Conservation (phyloP, 2,329 filamentous ascomycete species). For the Orbilia ellipsospora region DNA sequence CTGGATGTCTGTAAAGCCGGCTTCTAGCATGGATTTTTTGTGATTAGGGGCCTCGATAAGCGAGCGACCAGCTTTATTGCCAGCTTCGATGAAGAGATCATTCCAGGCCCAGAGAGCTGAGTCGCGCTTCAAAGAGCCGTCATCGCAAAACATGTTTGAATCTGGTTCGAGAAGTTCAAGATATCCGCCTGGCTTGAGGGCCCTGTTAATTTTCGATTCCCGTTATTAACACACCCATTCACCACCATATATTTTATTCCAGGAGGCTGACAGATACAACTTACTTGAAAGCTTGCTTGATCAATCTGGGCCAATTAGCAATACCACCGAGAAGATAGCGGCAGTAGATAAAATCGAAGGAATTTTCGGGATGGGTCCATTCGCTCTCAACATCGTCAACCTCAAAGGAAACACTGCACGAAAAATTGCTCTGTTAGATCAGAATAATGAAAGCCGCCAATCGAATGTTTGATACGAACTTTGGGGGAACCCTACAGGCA, state of each 20-base stretch:
- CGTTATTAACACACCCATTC: background rate
- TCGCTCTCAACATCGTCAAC: slow-evolving; percentile 61
- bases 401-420: slow-evolving; percentile 61
- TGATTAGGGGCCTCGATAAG: slow-evolving; percentile 52
- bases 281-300: slow-evolving; percentile 65
- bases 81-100: slow-evolving; percentile 49
- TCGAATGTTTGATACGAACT: slow-evolving; percentile 17
- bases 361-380: slow-evolving; percentile 57
- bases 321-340: slow-evolving; percentile 59
- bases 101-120: slow-evolving; percentile 54
- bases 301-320: slow-evolving; percentile 56
- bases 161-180: slow-evolving; percentile 65
- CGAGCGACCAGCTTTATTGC: slow-evolving; percentile 43
- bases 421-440: background rate
- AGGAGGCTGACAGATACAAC: background rate
- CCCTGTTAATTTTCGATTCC: slow-evolving; percentile 14
- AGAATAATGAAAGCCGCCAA: background rate
- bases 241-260: background rate
- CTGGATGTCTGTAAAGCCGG: slow-evolving; percentile 69
- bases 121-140: slow-evolving; percentile 60
- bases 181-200: slow-evolving; percentile 56
- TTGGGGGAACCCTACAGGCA: slow-evolving; percentile 36
- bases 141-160: slow-evolving; percentile 64
- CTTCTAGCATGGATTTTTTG: slow-evolving; percentile 59
- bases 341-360: slow-evolving; percentile 60